Base-by-base conservation (phyloP, 2,329 filamentous ascomycete genomes). In the Aspergillus sp. region DNA sequence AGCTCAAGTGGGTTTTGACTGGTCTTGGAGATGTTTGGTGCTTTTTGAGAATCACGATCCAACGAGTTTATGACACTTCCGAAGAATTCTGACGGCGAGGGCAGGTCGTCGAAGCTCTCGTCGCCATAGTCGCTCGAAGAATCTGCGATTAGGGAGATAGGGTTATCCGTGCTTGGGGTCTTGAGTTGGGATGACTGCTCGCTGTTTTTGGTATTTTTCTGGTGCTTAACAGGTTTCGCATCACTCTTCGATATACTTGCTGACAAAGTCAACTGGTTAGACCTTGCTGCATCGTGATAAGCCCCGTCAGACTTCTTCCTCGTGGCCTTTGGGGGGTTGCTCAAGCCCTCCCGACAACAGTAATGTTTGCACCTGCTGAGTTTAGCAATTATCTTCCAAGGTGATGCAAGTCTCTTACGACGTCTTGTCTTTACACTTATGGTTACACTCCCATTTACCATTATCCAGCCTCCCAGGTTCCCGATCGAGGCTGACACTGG, bases 401-500 rank as follows among this genome's bases (percentile, higher is more conserved):
- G 27, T 4, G 3, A 34, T 8, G 58, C 71, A 73, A 1, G 65
- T 24, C 13, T 4, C 64, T 56, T 66, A 79, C 76, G 68, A 74
- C 40, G 70, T 75, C 64, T 83, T 86, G 63, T 87, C 79, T 64
- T 83, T 85, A 75, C 90, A 93, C 17, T 73, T 73, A 67, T 93
- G 90, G 57, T 88, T 88, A 73, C 90, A 93, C 37, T 82, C 81
- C 85, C 87, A 93, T 66, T 82, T 89, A 0, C 89, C 89, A 66
- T 90, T 93, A 0, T 79, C 73, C 60, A 92, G 80, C 64, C 80
- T 81, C 1, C 75, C 69, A 4, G 85, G 80, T 47, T 81, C 74
- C 34, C 22, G 20, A 5, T 65, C 64, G 5, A 60, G 49, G 4
- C 68, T 63, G 3, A 56, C 51, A 11, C 54, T 53, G 20, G 57